phyloP scores from a whole-genome alignment of 306 rosid species.

The Dalbergia cultrata region DNA sequence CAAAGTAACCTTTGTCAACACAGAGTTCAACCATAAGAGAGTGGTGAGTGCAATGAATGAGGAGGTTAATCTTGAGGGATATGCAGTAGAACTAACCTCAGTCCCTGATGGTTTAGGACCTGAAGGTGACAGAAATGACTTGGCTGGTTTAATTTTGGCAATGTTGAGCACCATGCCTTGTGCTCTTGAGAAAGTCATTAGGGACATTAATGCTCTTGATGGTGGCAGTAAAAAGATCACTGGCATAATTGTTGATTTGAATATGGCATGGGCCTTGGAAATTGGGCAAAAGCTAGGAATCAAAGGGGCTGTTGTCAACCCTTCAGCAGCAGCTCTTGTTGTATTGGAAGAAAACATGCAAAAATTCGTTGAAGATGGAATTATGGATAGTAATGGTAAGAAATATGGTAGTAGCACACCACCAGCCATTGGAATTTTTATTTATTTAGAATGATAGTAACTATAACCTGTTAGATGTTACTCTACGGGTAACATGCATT shows the following conservation, averaged over 20 bases:
- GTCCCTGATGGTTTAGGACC: slow-evolving; percentile 52
- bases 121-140: slow-evolving; percentile 44
- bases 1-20: slow-evolving; percentile 54
- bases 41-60: slow-evolving; percentile 22
- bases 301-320: slow-evolving; percentile 34
- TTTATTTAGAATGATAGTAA: too few relatives aligned
- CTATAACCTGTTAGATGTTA: too few relatives aligned
- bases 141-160: slow-evolving; percentile 7
- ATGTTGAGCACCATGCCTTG: slow-evolving; percentile 39
- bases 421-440: background rate
- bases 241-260: slow-evolving; percentile 42
- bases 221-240: slow-evolving; percentile 1
- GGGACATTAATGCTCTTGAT: slow-evolving; percentile 30
- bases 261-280: slow-evolving; percentile 49
- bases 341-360: slow-evolving; percentile 24
- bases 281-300: slow-evolving; percentile 49
- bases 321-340: slow-evolving; percentile 43
- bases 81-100: slow-evolving; percentile 33
- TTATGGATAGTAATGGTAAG: slow-evolving; percentile 48
- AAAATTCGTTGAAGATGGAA: slow-evolving; percentile 50
- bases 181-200: slow-evolving; percentile 52
- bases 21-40: slow-evolving; percentile 46
- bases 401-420: too few relatives aligned
- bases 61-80: background rate
- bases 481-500: too few relatives aligned